A percentile compares a stretch with the other conserved stretches of the same genome.
phyloP scores from a whole-genome alignment of 2,329 filamentous ascomycete species.

The Bipolaris victoriae region DNA sequence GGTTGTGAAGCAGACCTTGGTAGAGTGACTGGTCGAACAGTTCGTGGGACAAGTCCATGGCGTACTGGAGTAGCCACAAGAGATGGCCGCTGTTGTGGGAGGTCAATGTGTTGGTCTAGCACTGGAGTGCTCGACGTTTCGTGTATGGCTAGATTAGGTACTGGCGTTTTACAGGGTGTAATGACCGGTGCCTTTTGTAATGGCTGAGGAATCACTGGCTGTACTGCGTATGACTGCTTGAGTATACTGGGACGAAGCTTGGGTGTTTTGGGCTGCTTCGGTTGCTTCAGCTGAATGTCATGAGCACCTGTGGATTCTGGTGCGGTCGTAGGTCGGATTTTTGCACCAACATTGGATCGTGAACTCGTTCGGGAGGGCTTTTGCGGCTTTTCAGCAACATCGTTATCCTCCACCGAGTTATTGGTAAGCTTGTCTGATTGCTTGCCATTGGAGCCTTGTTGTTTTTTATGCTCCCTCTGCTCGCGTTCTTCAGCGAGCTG shows the following conservation, averaged over 20 bases:
- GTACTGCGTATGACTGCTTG: constrained; percentile 18
- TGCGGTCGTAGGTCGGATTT: constrained; percentile 29
- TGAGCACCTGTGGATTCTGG: background rate
- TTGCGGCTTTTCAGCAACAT: constrained; percentile 5
- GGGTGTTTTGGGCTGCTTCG: constrained; percentile 22
- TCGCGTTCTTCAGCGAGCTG: constrained; percentile 15
- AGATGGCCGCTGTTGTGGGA: constrained; percentile 10
- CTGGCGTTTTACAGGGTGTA: constrained; percentile 1
- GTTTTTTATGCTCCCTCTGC: constrained; percentile 4
- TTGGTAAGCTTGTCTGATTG: background rate
- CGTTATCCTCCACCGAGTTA: background rate
- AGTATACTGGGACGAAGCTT: constrained; percentile 14
- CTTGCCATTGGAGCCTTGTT: background rate
- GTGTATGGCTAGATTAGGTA: constrained; percentile 5
- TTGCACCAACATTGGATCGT: constrained; percentile 39
- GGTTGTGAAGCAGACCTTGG: constrained; percentile 22
- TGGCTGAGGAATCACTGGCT: constrained; percentile 13
- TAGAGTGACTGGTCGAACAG: constrained; percentile 29
- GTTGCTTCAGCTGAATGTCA: constrained; percentile 16
- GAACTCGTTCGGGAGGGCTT: constrained; percentile 19
- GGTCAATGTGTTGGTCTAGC: constrained; percentile 2
- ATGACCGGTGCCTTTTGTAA: constrained; percentile 1
- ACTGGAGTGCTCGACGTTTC: constrained; percentile 19
- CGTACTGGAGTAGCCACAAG: constrained; percentile 3
- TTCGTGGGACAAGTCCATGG: constrained; percentile 36